Evolutionary conservation across 768 basidiomycete species (phyloP).

Genomic region (Neoboletus subvelutipes): DNA sequence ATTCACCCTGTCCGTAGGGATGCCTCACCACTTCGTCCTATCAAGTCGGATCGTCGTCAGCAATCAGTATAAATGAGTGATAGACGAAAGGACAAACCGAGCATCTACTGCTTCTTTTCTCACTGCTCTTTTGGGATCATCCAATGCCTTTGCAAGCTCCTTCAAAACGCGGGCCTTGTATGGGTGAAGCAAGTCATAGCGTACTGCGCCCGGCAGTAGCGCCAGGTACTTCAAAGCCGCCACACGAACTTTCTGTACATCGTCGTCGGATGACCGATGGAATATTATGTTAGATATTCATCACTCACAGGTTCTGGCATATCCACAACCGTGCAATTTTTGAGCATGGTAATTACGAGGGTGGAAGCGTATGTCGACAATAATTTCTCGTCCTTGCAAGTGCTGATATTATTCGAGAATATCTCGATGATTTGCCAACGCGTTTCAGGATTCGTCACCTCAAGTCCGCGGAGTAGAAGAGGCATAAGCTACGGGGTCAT

Average conservation of each 20-base stretch:
- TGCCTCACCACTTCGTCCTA: constrained; percentile 31
- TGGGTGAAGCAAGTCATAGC: constrained; percentile 82
- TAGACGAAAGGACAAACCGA: constrained; percentile 35
- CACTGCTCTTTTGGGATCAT: constrained; percentile 86
- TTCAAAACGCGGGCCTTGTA: constrained; percentile 71
- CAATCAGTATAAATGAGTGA: neutral
- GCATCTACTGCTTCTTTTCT: constrained; percentile 89
- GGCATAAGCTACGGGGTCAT: constrained; percentile 71
- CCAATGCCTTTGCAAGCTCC: constrained; percentile 71
- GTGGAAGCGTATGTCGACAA: constrained; percentile 70
- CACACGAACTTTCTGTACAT: constrained; percentile 65
- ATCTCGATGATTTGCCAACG: constrained; percentile 81
- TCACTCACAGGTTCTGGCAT: constrained; percentile 57
- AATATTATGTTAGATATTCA: neutral
- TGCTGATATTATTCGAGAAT: constrained; percentile 67
- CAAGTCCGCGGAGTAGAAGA: constrained; percentile 80
- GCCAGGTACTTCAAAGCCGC: constrained; percentile 75
- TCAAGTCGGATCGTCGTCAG: constrained; percentile 5
- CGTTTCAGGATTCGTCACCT: constrained; percentile 70
- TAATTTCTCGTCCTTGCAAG: constrained; percentile 47
- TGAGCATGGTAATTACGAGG: constrained; percentile 70
- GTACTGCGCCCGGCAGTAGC: constrained; percentile 69
- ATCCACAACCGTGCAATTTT: constrained; percentile 50
- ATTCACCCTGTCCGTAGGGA: neutral
- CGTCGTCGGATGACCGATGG: neutral